Evolutionary conservation across 345 rosid species (phyloP), one percentile per base, ranked within the genome.

Genomic region (Isatis tinctoria): DNA sequence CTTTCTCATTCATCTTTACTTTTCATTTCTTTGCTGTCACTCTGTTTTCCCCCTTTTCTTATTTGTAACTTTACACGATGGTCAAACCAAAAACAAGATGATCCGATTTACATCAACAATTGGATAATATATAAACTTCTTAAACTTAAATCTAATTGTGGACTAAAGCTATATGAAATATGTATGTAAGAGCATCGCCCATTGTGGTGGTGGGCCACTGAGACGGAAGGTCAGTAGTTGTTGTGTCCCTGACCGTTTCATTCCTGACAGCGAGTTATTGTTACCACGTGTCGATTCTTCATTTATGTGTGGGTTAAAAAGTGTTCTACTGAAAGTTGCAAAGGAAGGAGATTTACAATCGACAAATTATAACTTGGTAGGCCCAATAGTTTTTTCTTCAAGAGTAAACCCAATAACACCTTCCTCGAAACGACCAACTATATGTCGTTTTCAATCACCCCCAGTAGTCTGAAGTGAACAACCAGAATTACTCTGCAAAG

Each of bases 1-100:
- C 32, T 60, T 41, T 58, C 56, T 62, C 54, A 56, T 41, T 61
- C 20, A 40, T 41, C 52, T 72, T 39, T 27, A 17, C 61, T 28
- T 64, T 56, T 22, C 64, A 41, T 56, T 44, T 43, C 28, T 69
- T 53, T 35, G 63, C 69, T 75, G 79, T 75, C 74, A 58, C 60
- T n/a, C 43, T 36, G 9, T 28, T 17, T 45, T 6, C 17, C 20
- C 14, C 30, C 33, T 27, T 32, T 32, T 12, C 7, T 16, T 1
- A 1, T 17, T 44, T 27, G 10, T 20, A 65, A 45, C 10, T 18
- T 49, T 39, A 66, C 5, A 54, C 57, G 54, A 60, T 61, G 65
- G 74, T 61, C 74, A 75, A 75, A 64, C 67, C 10, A 67, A 22
- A 43, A 32, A 52, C 17, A 43, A 17, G 4, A 26, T 41, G 63